A percentile compares a stretch with the other conserved stretches of the same genome.
Conservation (phyloP, 2,329 filamentous ascomycete genomes). For the Neonectria magnoliae region DNA sequence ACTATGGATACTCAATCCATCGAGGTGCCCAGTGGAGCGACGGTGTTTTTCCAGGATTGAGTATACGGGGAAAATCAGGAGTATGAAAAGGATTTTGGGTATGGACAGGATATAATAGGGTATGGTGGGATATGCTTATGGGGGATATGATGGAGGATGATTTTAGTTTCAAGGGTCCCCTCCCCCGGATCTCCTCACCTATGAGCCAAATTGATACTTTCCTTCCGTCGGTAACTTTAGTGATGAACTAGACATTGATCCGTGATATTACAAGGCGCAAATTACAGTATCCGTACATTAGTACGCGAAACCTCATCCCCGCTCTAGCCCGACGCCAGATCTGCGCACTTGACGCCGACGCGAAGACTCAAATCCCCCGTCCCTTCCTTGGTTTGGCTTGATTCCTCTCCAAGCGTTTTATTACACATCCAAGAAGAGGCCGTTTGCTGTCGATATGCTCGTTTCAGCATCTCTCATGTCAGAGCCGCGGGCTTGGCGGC, state of each 20-base stretch:
- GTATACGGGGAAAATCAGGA: not conserved
- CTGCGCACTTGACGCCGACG: not conserved
- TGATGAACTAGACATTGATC: conserved; percentile 3
- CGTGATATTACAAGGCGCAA: conserved; percentile 17
- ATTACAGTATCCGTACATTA: conserved; percentile 15
- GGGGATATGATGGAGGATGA: not conserved
- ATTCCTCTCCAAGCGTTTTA: not conserved
- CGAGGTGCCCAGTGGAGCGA: not conserved
- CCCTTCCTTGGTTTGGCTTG: not conserved
- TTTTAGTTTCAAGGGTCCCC: no score
- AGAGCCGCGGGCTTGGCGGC: conserved; percentile 42
- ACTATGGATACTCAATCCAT: not conserved
- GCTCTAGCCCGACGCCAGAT: not conserved
- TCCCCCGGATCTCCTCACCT: not conserved
- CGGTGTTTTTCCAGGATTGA: not conserved
- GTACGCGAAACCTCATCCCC: conserved; percentile 1
- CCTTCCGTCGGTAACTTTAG: not conserved
- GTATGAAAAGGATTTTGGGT: not conserved
- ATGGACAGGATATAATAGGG: not conserved
- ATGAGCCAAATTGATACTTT: not conserved
- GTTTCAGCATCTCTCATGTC: conserved; percentile 27
- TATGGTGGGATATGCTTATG: no score
- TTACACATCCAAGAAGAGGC: not conserved
- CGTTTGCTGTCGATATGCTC: not conserved
- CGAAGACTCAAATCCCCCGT: not conserved